Percentiles rank a stretch among this genome's conserved stretches.
Conservation (phyloP, 441 rosid species). For the Jatropha multifida region DNA sequence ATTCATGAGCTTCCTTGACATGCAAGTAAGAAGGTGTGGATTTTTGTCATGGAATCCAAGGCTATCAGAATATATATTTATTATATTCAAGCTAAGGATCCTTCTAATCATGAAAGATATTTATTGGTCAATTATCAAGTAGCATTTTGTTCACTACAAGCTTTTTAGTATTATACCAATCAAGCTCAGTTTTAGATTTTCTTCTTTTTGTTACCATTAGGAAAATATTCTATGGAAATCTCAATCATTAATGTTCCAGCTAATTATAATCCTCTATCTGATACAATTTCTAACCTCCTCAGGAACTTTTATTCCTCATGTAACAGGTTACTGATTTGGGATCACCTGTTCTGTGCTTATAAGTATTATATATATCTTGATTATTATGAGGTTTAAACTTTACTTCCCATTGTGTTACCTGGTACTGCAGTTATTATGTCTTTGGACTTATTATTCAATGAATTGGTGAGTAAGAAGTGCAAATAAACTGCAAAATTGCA, state of each 20-base stretch:
- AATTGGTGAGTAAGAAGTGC: background rate
- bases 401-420: background rate
- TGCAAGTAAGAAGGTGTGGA: background rate
- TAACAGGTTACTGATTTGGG: background rate
- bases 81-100: background rate
- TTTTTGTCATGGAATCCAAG: background rate
- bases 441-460: background rate
- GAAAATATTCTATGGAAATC: background rate
- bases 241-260: background rate
- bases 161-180: background rate
- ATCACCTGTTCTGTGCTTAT: background rate
- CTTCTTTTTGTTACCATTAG: too few species aligned
- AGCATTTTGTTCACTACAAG: background rate
- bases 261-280: background rate
- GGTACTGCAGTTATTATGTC: background rate
- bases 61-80: background rate
- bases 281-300: background rate
- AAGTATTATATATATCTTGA: background rate
- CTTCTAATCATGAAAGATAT: background rate
- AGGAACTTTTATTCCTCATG: too few species aligned
- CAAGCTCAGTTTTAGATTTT: background rate
- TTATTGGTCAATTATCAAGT: background rate
- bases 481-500: background rate
- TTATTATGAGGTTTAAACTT: background rate
- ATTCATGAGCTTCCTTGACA: background rate